These are phyloP conservation scores for Moesziomyces parantarcticus DNA, from an alignment of 1,284 basidiomycete species.

Conservation along the genomic window DNA sequence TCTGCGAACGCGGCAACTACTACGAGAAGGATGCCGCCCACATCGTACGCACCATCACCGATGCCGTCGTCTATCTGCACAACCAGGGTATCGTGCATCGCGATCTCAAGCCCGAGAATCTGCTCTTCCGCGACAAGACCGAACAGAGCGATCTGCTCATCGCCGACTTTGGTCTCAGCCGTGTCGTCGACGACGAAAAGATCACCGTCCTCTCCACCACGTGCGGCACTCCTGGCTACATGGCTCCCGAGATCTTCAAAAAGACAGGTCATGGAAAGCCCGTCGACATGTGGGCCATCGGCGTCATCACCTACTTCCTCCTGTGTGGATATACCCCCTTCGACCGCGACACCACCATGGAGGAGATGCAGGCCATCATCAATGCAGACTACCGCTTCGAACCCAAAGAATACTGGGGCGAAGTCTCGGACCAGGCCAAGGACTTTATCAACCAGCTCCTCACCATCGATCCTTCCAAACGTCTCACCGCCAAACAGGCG, in stretches of 20 bases:
- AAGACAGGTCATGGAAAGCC: conserved; percentile 92
- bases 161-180: conserved; percentile 90
- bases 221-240: conserved; percentile 92
- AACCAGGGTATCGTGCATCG: conserved; percentile 94
- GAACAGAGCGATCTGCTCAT: conserved; percentile 96
- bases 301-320: conserved; percentile 67
- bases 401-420: conserved; percentile 62
- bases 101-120: conserved; percentile 96
- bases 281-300: conserved; percentile 80
- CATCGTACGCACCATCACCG: conserved; percentile 86
- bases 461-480: conserved; percentile 56
- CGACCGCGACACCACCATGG: conserved; percentile 64
- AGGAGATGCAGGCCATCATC: conserved; percentile 67
- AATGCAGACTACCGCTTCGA: conserved; percentile 65
- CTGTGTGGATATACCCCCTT: conserved; percentile 67
- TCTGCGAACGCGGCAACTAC: conserved; percentile 96
- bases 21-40: conserved; percentile 94
- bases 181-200: conserved; percentile 90
- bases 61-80: conserved; percentile 91
- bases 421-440: conserved; percentile 59
- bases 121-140: conserved; percentile 87
- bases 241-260: conserved; percentile 98
- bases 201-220: conserved; percentile 90
- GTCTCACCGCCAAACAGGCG: conserved; percentile 60
- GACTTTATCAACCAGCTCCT: conserved; percentile 64